phyloP scores from a whole-genome alignment of 164 flowering plant species.

The Vitis riparia region DNA sequence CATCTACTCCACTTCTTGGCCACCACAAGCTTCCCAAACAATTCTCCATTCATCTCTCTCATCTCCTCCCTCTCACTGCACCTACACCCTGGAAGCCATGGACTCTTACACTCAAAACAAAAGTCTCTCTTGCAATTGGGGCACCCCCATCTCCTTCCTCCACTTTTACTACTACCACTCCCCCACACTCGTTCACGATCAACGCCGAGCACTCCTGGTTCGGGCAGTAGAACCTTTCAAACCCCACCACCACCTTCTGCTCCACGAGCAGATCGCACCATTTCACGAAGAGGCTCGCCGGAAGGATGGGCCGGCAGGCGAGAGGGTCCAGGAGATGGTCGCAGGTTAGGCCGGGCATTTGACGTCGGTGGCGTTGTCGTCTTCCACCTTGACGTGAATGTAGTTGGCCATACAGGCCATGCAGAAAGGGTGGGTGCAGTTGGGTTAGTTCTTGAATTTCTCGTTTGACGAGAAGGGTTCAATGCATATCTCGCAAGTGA shows the following conservation, averaged over 20 bases:
- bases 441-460: constrained; percentile 13
- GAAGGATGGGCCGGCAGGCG: constrained; percentile 11
- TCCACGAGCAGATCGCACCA: constrained; percentile 23
- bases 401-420: constrained; percentile 26
- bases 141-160: constrained; percentile 2
- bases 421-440: constrained; percentile 25
- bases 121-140: constrained; percentile 16
- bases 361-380: constrained; percentile 7
- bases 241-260: not conserved
- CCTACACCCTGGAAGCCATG: constrained; percentile 18
- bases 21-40: constrained; percentile 7
- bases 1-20: constrained; percentile 15
- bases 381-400: constrained; percentile 19
- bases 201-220: constrained; percentile 9
- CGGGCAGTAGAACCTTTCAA: constrained; percentile 14
- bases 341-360: constrained; percentile 22
- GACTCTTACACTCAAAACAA: constrained; percentile 20
- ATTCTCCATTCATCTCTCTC: constrained; percentile 12
- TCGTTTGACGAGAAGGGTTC: constrained; percentile 16
- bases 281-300: constrained; percentile 8
- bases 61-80: constrained; percentile 9
- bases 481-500: constrained; percentile 37
- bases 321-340: constrained; percentile 17
- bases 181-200: constrained; percentile 20
- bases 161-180: not conserved